Percentiles rank a stretch among this genome's conserved stretches.
Conservation (phyloP, 2,329 filamentous ascomycete genomes). For the Chrysoporthe deuterocubensis region DNA sequence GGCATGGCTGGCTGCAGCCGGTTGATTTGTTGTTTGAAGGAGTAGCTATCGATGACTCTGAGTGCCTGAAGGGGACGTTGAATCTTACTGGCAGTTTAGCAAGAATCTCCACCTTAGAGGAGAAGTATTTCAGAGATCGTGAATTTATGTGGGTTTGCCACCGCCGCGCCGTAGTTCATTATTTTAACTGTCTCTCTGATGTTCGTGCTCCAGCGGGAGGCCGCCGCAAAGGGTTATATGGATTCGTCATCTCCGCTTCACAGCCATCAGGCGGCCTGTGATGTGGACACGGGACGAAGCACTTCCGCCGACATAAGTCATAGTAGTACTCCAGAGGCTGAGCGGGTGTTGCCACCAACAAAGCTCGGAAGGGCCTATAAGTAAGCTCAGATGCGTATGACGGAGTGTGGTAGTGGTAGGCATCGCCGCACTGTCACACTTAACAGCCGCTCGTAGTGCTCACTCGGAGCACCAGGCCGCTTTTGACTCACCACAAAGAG, state of each 20-base stretch:
- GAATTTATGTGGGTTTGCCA: no score
- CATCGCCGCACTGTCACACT: not conserved
- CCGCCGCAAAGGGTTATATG: not conserved
- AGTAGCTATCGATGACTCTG: not conserved
- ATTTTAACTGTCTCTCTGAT: no score
- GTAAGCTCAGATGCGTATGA: not conserved
- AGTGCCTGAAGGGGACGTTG: not conserved
- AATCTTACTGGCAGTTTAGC: not conserved
- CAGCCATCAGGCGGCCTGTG: not conserved
- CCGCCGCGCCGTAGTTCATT: not conserved
- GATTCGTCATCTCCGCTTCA: not conserved
- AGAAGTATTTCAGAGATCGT: not conserved
- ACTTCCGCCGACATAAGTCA: not conserved
- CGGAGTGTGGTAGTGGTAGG: not conserved
- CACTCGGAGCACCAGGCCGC: not conserved
- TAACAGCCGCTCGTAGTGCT: slow-evolving; percentile 2
- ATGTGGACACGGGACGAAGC: not conserved
- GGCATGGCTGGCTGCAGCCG: not conserved
- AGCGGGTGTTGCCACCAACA: not conserved
- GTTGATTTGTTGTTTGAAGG: not conserved
- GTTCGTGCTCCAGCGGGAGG: not conserved
- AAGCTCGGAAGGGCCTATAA: not conserved
- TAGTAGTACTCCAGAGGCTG: not conserved
- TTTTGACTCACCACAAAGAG: not conserved
- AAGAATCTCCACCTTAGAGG: not conserved